Evolutionary conservation across 345 rosid species (phyloP).

Genomic region (Camelina laxa): DNA sequence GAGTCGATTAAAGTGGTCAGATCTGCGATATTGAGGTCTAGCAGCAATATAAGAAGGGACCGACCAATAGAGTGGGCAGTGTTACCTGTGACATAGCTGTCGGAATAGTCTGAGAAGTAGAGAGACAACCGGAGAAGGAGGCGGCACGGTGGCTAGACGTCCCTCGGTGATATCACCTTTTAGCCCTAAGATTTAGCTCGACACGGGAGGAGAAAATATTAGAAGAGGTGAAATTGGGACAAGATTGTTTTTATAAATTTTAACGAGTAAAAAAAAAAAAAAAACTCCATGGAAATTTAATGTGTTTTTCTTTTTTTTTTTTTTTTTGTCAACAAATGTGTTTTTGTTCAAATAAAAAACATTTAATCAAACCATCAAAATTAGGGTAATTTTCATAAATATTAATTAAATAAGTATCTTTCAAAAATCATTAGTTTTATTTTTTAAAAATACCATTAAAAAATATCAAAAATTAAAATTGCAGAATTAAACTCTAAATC

Average conservation of each 20-base stretch:
- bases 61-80: neutral
- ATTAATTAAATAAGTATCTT: no score
- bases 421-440: no score
- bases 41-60: neutral
- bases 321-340: no score
- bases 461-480: no score
- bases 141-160: slow-evolving; percentile 22
- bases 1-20: slow-evolving; percentile 29
- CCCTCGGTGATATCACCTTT: slow-evolving; percentile 22
- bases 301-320: no score
- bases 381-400: no score
- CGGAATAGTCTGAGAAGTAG: neutral
- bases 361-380: no score
- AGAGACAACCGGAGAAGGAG: slow-evolving; percentile 18
- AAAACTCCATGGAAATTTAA: no score
- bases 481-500: no score
- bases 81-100: slow-evolving; percentile 44
- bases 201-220: slow-evolving; percentile 14
- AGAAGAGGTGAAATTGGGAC: neutral
- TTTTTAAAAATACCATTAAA: no score
- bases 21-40: slow-evolving; percentile 23
- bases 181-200: slow-evolving; percentile 36
- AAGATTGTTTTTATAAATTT: neutral
- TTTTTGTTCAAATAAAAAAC: no score
- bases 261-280: neutral